Evolutionary conservation across 148 eudicot species (phyloP).

Genomic region (Amaranthus cruentus): DNA sequence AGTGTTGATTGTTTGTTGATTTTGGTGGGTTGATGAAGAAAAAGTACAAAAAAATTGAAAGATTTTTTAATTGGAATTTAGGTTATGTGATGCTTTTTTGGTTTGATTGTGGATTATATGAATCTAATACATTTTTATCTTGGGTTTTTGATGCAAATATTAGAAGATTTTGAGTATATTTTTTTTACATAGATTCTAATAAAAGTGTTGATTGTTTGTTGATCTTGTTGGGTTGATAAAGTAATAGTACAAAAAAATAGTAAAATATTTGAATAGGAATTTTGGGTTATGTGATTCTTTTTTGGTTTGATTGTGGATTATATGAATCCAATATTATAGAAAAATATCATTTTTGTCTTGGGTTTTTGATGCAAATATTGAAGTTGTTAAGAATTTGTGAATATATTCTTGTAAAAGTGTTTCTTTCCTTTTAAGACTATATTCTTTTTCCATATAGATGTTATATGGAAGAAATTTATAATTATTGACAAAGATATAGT

Average conservation of each 20-base stretch:
- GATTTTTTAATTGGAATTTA: neutral
- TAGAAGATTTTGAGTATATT: neutral
- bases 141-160: slow-evolving; percentile 6
- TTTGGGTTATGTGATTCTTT: slow-evolving; percentile 6
- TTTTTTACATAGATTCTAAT: slow-evolving; percentile 7
- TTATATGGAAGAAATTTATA: neutral
- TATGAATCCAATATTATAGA: neutral
- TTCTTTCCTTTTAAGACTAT: neutral
- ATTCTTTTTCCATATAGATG: neutral
- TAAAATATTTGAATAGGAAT: neutral
- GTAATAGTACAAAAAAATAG: no score
- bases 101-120: neutral
- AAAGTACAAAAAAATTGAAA: neutral
- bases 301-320: neutral
- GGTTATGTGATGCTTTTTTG: neutral
- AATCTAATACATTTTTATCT: slow-evolving; percentile 5
- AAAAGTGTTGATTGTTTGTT: slow-evolving; percentile 2
- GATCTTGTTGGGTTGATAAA: neutral
- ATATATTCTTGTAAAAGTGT: slow-evolving; percentile 8
- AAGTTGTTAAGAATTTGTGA: neutral
- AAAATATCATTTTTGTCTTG: slow-evolving; percentile 8
- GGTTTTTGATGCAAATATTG: neutral
- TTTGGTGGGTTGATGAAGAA: slow-evolving; percentile 5
- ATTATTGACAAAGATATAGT: slow-evolving; percentile 3
- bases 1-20: slow-evolving; percentile 2